Evolutionary conservation across 2,329 filamentous ascomycete species (phyloP).

Genomic region (Fusarium setosum): DNA sequence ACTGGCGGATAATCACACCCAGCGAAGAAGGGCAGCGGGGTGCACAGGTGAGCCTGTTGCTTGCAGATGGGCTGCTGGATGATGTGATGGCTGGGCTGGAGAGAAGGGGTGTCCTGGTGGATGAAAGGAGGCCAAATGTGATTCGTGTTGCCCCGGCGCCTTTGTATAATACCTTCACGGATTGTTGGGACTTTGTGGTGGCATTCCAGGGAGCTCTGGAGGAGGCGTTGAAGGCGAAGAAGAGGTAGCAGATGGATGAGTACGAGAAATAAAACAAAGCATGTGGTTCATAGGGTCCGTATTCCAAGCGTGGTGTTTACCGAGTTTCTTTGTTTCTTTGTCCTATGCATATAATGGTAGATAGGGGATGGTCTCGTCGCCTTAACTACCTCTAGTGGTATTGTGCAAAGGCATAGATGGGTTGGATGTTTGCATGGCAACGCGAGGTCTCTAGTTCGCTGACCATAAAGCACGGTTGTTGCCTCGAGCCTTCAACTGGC

Average conservation of each 20-base stretch:
- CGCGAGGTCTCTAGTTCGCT: too few species aligned
- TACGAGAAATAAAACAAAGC: not conserved
- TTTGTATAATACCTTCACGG: slow-evolving; percentile 81
- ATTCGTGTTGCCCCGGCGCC: slow-evolving; percentile 83
- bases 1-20: slow-evolving; percentile 75
- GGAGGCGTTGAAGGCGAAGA: slow-evolving; percentile 37
- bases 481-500: too few species aligned
- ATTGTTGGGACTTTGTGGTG: slow-evolving; percentile 55
- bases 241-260: slow-evolving; percentile 28
- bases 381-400: too few species aligned
- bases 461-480: too few species aligned
- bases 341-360: too few species aligned
- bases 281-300: not conserved
- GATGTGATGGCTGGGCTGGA: slow-evolving; percentile 71
- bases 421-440: too few species aligned
- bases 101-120: slow-evolving; percentile 76
- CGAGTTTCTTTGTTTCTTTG: too few species aligned
- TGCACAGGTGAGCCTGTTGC: slow-evolving; percentile 80
- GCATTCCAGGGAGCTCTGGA: slow-evolving; percentile 42
- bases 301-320: too few species aligned
- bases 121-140: slow-evolving; percentile 84
- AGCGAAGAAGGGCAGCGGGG: slow-evolving; percentile 71
- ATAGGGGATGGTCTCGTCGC: too few species aligned
- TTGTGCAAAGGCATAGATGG: too few species aligned
- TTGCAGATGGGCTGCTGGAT: slow-evolving; percentile 75